These are phyloP conservation scores for Candida boleticola DNA, from an alignment of 805 yeast species.

Conservation along the genomic window DNA sequence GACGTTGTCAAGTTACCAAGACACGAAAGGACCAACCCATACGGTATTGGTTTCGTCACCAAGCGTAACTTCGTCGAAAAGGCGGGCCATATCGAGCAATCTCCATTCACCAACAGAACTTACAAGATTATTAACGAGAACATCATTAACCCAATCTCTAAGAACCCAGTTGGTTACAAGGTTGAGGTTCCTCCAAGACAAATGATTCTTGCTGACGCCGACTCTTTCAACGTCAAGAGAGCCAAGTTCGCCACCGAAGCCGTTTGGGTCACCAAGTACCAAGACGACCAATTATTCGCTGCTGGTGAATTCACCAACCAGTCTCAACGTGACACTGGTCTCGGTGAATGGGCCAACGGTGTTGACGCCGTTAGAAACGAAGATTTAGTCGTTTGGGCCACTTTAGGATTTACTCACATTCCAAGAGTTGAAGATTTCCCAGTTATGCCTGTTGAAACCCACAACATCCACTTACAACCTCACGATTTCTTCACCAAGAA, in stretches of 20 bases:
- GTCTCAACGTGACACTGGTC: constrained; percentile 66
- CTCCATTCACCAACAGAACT: constrained; percentile 73
- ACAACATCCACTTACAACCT: constrained; percentile 63
- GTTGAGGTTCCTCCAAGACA: constrained; percentile 72
- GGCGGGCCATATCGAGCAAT: constrained; percentile 69
- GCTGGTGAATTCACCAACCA: constrained; percentile 89
- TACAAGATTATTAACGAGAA: constrained; percentile 74
- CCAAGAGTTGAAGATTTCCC: constrained; percentile 88
- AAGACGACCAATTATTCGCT: constrained; percentile 69
- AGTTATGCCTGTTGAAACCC: constrained; percentile 82
- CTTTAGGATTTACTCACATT: constrained; percentile 76
- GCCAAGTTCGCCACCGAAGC: constrained; percentile 76
- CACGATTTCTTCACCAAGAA: constrained; percentile 72
- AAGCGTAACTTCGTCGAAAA: constrained; percentile 65
- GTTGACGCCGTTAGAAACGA: constrained; percentile 67
- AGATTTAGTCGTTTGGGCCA: constrained; percentile 78
- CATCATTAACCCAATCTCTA: constrained; percentile 64
- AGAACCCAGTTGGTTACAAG: constrained; percentile 75
- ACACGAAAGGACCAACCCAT: constrained; percentile 53
- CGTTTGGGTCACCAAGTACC: constrained; percentile 78
- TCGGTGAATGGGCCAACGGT: constrained; percentile 70
- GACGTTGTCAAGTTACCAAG: constrained; percentile 62
- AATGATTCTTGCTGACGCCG: constrained; percentile 65
- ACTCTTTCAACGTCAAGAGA: constrained; percentile 65
- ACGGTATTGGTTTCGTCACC: constrained; percentile 66